Conservation (phyloP, 768 basidiomycete species). For the Boletus vinaceobasis region DNA sequence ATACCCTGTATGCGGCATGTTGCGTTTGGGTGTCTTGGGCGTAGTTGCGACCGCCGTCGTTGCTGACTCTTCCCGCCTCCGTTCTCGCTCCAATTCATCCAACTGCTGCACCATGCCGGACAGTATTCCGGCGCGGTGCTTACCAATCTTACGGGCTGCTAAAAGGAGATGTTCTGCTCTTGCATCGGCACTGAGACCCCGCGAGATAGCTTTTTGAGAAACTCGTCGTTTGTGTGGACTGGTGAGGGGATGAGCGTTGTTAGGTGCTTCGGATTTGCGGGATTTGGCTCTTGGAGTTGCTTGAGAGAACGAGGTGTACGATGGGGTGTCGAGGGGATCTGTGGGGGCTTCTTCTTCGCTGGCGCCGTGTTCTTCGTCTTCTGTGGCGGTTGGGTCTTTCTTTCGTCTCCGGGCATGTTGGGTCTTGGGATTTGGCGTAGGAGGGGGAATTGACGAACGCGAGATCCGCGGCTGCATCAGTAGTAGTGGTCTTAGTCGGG, state of each 20-base stretch:
- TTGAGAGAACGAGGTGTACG: slow-evolving; percentile 11
- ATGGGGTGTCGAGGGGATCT: slow-evolving; percentile 19
- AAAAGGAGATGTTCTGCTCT: slow-evolving; percentile 67
- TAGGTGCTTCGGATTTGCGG: slow-evolving; percentile 19
- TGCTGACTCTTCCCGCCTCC: slow-evolving; percentile 23
- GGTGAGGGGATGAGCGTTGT: slow-evolving; percentile 1
- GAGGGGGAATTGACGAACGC: slow-evolving; percentile 15
- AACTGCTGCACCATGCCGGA: slow-evolving; percentile 45
- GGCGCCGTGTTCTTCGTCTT: slow-evolving; percentile 25
- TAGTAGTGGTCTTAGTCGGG: slow-evolving; percentile 63
- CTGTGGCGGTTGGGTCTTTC: slow-evolving; percentile 21
- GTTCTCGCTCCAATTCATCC: slow-evolving; percentile 32
- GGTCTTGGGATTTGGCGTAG: slow-evolving; percentile 22
- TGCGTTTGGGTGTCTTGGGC: slow-evolving; percentile 30
- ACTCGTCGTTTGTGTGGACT: slow-evolving; percentile 23
- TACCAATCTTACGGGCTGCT: slow-evolving; percentile 68
- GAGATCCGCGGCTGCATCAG: slow-evolving; percentile 55
- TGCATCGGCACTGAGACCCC: slow-evolving; percentile 55
- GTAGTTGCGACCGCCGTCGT: slow-evolving; percentile 19
- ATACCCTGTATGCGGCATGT: slow-evolving; percentile 26
- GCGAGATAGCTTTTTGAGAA: slow-evolving; percentile 25
- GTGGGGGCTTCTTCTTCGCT: slow-evolving; percentile 28
- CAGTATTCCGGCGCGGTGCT: slow-evolving; percentile 54
- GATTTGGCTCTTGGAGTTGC: slow-evolving; percentile 22
- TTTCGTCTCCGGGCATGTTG: slow-evolving; percentile 24